A percentile compares a stretch with the other conserved stretches of the same genome.
phyloP scores from a whole-genome alignment of 805 yeast species.

The Tetrapisispora iriomotensis region DNA sequence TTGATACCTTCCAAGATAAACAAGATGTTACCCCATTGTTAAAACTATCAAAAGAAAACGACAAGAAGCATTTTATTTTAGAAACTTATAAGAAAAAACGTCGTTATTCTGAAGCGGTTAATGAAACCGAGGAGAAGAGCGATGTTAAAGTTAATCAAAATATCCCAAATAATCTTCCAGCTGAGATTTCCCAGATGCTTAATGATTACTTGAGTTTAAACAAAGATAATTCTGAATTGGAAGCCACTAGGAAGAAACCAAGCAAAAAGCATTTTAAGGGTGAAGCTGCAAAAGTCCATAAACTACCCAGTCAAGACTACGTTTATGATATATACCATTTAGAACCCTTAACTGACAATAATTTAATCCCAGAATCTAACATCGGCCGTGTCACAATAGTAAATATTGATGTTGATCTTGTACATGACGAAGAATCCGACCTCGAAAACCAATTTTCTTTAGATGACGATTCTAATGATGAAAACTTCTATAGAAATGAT shows the following conservation, averaged over 20 bases:
- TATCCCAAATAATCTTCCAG: slow-evolving; percentile 34
- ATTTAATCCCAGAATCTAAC: slow-evolving; percentile 21
- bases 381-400: slow-evolving; percentile 36
- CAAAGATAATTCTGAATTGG: slow-evolving; percentile 12
- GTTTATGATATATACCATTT: slow-evolving; percentile 86
- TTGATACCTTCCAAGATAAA: slow-evolving; percentile 19
- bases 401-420: slow-evolving; percentile 29
- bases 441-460: slow-evolving; percentile 37
- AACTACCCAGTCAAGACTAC: slow-evolving; percentile 46
- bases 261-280: slow-evolving; percentile 16
- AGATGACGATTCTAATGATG: slow-evolving; percentile 84
- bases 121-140: slow-evolving; percentile 9
- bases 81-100: slow-evolving; percentile 24
- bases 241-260: slow-evolving; percentile 17
- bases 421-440: slow-evolving; percentile 30
- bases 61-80: slow-evolving; percentile 22
- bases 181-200: slow-evolving; percentile 69
- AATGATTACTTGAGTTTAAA: slow-evolving; percentile 42
- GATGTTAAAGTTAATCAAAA: slow-evolving; percentile 6
- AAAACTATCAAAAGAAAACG: slow-evolving; percentile 15
- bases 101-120: slow-evolving; percentile 10
- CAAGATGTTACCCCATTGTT: slow-evolving; percentile 21
- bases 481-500: slow-evolving; percentile 83
- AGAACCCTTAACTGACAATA: slow-evolving; percentile 51
- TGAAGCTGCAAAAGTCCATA: slow-evolving; percentile 8